These are phyloP conservation scores for Coprinopsis sp. DNA, from an alignment of 768 basidiomycete species.

Conservation along the genomic window DNA sequence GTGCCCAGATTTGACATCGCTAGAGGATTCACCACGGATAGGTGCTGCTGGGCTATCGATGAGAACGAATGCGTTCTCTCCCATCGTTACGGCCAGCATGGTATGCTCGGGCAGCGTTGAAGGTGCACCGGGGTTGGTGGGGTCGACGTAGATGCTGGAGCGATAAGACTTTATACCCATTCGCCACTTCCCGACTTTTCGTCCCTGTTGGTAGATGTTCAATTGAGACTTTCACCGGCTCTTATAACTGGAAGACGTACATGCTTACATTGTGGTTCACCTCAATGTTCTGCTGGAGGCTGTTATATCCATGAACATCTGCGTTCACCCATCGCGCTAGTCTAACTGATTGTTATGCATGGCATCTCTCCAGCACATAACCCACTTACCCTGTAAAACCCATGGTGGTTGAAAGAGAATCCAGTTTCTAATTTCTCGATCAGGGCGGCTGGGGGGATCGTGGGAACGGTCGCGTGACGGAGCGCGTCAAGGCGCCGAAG, in stretches of 20 bases:
- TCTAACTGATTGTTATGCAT: not conserved
- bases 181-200: not conserved
- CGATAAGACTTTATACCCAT: slow-evolving; percentile 7
- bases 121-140: slow-evolving; percentile 6
- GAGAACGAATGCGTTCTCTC: slow-evolving; percentile 74
- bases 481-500: no score
- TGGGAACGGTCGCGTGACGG: no score
- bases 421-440: no score
- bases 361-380: not conserved
- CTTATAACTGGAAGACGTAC: not conserved
- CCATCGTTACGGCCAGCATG: slow-evolving; percentile 76
- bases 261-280: slow-evolving; percentile 8
- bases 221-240: not conserved
- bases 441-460: no score
- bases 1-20: slow-evolving; percentile 42
- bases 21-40: slow-evolving; percentile 47
- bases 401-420: not conserved
- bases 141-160: slow-evolving; percentile 8
- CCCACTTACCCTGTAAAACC: not conserved
- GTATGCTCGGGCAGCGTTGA: slow-evolving; percentile 44
- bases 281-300: slow-evolving; percentile 2
- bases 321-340: slow-evolving; percentile 7
- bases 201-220: not conserved
- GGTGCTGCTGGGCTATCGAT: slow-evolving; percentile 75
- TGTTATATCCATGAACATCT: not conserved